Conservation (phyloP, 139 green algal genomes). For the Klebsormidium nitens region DNA sequence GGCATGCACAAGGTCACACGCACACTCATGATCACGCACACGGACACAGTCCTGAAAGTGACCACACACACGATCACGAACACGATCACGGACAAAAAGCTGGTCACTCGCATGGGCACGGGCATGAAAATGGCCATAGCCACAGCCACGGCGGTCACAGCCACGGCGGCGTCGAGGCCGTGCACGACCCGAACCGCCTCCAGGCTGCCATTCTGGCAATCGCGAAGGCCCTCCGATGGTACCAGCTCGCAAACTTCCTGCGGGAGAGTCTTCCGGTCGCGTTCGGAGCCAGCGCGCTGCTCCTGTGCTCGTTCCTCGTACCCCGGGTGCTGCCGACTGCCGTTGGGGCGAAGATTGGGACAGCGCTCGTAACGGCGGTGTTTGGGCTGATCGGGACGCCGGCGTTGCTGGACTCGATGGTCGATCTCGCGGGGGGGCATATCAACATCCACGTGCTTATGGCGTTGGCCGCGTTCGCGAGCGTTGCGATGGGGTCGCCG, state of each 20-base stretch:
- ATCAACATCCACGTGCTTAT: slow-evolving; percentile 58
- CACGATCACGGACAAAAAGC: slow-evolving; percentile 9
- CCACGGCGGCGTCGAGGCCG: too few relatives aligned
- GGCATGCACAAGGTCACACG: slow-evolving; percentile 3
- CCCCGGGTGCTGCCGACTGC: background rate
- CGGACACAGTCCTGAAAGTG: background rate
- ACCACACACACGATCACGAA: slow-evolving; percentile 26
- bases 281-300: slow-evolving; percentile 11
- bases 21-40: slow-evolving; percentile 20
- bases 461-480: slow-evolving; percentile 45
- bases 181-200: slow-evolving; percentile 18
- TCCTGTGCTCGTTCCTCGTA: slow-evolving; percentile 6
- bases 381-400: slow-evolving; percentile 27
- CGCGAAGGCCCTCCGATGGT: background rate
- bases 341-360: background rate
- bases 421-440: slow-evolving; percentile 42
- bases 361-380: slow-evolving; percentile 1
- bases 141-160: background rate
- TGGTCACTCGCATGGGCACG: slow-evolving; percentile 5
- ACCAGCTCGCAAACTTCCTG: slow-evolving; percentile 19
- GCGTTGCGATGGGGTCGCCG: slow-evolving; percentile 41
- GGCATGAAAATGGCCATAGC: slow-evolving; percentile 15
- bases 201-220: slow-evolving; percentile 17
- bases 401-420: slow-evolving; percentile 40
- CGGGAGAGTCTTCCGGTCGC: slow-evolving; percentile 26